These are phyloP conservation scores for Pichia inconspicua DNA, from an alignment of 1,139 yeast species.

Conservation along the genomic window DNA sequence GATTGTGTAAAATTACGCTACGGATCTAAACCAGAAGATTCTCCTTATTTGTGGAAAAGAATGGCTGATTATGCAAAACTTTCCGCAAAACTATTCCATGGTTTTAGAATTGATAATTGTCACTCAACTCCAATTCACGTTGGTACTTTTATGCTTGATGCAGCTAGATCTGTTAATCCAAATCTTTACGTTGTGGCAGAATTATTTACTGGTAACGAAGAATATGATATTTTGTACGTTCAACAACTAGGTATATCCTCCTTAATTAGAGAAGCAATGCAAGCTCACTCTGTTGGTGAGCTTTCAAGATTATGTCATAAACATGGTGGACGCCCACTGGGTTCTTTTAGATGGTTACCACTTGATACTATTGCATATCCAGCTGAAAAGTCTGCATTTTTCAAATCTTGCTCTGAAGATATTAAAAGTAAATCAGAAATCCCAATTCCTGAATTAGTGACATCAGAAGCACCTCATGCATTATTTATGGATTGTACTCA, in stretches of 20 bases:
- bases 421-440: constrained; percentile 41
- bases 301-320: constrained; percentile 79
- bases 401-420: constrained; percentile 17
- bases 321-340: constrained; percentile 94
- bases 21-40: constrained; percentile 68
- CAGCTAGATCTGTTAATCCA: constrained; percentile 79
- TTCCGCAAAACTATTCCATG: constrained; percentile 74
- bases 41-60: constrained; percentile 83
- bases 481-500: constrained; percentile 97
- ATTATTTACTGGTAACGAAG: constrained; percentile 86
- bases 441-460: constrained; percentile 56
- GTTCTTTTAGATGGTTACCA: constrained; percentile 75
- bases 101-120: constrained; percentile 90
- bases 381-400: constrained; percentile 37
- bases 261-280: constrained; percentile 94
- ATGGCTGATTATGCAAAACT: constrained; percentile 72
- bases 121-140: constrained; percentile 96
- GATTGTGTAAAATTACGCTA: constrained; percentile 92
- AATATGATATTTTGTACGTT: constrained; percentile 81
- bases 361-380: constrained; percentile 66
- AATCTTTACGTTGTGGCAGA: constrained; percentile 91
- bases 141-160: constrained; percentile 80
- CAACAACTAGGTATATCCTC: constrained; percentile 86
- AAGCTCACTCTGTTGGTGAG: constrained; percentile 84
- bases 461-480: constrained; percentile 76